Evolutionary conservation across 805 yeast species (phyloP).

Genomic region (Candida alai): DNA sequence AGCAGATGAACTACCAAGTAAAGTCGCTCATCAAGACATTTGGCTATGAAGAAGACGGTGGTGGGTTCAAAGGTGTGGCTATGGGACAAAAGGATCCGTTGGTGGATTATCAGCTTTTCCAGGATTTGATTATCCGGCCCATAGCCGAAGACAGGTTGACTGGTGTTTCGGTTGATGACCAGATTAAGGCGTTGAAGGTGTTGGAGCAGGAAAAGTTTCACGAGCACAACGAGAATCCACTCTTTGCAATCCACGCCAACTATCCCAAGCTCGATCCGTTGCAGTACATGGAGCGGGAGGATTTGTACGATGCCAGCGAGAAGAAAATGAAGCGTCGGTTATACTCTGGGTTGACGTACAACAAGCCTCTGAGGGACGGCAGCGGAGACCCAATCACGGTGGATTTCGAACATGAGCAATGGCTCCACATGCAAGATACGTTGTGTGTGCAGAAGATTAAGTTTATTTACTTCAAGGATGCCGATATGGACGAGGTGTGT

Average conservation of each 20-base stretch:
- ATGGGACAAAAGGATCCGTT: slow-evolving; percentile 33
- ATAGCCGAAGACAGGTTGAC: not conserved
- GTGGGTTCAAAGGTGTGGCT: slow-evolving; percentile 31
- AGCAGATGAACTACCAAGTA: slow-evolving; percentile 37
- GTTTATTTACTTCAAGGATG: slow-evolving; percentile 22
- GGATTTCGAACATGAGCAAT: slow-evolving; percentile 31
- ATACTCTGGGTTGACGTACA: slow-evolving; percentile 21
- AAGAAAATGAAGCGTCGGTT: slow-evolving; percentile 24
- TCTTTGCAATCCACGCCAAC: slow-evolving; percentile 33
- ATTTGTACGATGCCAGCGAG: slow-evolving; percentile 22
- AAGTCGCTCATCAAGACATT: slow-evolving; percentile 34
- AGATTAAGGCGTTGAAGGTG: slow-evolving; percentile 20
- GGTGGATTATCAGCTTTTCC: slow-evolving; percentile 17
- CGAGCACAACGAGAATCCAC: slow-evolving; percentile 16
- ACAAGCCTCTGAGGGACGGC: slow-evolving; percentile 8
- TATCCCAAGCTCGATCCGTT: slow-evolving; percentile 35
- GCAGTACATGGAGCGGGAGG: slow-evolving; percentile 18
- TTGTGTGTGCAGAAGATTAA: slow-evolving; percentile 23
- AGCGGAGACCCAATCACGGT: slow-evolving; percentile 9
- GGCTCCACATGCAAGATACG: slow-evolving; percentile 24
- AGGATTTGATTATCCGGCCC: slow-evolving; percentile 9
- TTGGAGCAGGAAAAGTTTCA: slow-evolving; percentile 16
- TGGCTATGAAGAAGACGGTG: slow-evolving; percentile 25
- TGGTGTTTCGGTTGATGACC: slow-evolving; percentile 16
- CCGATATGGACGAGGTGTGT: slow-evolving; percentile 22